Percentiles rank a stretch among this genome's conserved stretches.
Conservation (phyloP, 371 early-diverging fungal species). For the Encephalitozoon romaleae region DNA sequence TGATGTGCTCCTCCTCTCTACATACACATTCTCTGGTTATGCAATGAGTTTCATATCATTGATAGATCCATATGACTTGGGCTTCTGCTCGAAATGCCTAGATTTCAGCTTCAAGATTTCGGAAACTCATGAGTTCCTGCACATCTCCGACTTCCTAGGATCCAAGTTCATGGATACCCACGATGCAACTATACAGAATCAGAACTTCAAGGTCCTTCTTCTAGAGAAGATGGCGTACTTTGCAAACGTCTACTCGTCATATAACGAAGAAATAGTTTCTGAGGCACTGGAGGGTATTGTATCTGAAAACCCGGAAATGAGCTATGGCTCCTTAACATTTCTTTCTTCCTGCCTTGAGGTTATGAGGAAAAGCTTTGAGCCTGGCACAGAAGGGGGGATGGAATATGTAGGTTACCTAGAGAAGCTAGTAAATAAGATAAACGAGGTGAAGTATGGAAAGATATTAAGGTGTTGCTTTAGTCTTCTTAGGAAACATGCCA, state of each 20-base stretch:
- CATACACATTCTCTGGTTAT: background rate
- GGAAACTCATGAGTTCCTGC: conserved; percentile 75
- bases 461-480: conserved; percentile 87
- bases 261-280: conserved; percentile 14
- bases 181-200: conserved; percentile 48
- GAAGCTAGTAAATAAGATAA: conserved; percentile 19
- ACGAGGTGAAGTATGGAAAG: conserved; percentile 75
- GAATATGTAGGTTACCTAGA: background rate
- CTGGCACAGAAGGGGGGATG: conserved; percentile 41
- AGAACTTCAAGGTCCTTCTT: conserved; percentile 15
- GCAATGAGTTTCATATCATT: conserved; percentile 16
- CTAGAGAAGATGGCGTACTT: conserved; percentile 32
- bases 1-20: background rate
- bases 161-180: conserved; percentile 78
- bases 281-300: background rate
- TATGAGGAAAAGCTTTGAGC: background rate
- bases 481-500: conserved; percentile 83
- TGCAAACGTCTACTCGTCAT: conserved; percentile 20
- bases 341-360: conserved; percentile 23
- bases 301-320: conserved; percentile 40
- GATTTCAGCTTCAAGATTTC: conserved; percentile 75
- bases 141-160: conserved; percentile 77
- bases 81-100: conserved; percentile 77
- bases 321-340: conserved; percentile 34
- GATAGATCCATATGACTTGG: conserved; percentile 72